These are phyloP conservation scores for Erodium maritimum DNA, from an alignment of 345 rosid genomes.

Conservation along the genomic window DNA sequence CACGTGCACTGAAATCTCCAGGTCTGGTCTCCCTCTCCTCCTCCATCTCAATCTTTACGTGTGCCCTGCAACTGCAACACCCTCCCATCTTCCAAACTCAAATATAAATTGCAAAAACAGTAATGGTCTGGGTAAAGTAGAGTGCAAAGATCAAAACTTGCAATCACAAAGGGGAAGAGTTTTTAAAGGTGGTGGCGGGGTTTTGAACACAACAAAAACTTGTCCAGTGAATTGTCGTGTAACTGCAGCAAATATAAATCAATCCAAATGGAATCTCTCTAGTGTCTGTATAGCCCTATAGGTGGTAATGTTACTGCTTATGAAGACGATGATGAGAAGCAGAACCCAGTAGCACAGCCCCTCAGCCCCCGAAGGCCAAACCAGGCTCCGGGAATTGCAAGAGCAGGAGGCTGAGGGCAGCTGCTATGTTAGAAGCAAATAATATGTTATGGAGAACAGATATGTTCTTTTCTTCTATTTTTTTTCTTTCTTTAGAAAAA, in stretches of 20 bases:
- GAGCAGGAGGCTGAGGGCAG: too few species aligned
- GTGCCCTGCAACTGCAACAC: conserved; percentile 62
- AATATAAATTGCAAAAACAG: background rate
- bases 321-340: background rate
- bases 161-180: too few species aligned
- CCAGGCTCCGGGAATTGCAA: background rate
- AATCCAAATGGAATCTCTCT: too few species aligned
- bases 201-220: too few species aligned
- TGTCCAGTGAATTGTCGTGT: too few species aligned
- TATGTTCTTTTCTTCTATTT: too few species aligned
- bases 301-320: background rate
- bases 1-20: conserved; percentile 47
- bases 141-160: too few species aligned
- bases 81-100: conserved; percentile 44
- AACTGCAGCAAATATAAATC: too few species aligned
- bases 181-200: too few species aligned
- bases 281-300: too few species aligned
- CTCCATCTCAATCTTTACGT: conserved; percentile 7
- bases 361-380: background rate
- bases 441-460: background rate
- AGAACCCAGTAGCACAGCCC: background rate
- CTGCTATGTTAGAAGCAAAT: too few species aligned
- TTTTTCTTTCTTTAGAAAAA: too few species aligned
- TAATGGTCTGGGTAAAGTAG: conserved; percentile 9
- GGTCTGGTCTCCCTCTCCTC: conserved; percentile 8